A percentile compares a stretch with the other conserved stretches of the same genome.
Evolutionary conservation across 1,139 yeast species (phyloP).

Genomic region (Nadsonia starkeyi-henricii): DNA sequence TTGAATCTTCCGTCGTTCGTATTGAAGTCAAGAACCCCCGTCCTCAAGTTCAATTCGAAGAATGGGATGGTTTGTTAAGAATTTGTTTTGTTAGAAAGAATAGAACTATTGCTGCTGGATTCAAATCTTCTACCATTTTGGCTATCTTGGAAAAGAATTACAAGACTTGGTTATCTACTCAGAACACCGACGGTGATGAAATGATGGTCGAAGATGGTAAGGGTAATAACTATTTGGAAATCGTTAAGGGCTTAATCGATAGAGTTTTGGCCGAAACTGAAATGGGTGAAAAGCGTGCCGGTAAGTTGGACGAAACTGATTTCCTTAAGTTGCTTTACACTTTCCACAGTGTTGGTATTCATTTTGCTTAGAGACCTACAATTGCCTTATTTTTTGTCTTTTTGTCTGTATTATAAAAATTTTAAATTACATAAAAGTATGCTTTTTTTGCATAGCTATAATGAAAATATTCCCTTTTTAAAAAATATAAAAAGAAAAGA

Average conservation of each 20-base stretch:
- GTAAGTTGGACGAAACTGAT: constrained; percentile 90
- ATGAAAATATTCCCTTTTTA: too few relatives aligned
- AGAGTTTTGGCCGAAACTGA: constrained; percentile 59
- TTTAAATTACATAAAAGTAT: too few relatives aligned
- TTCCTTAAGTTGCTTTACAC: constrained; percentile 78
- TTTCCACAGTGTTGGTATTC: constrained; percentile 94
- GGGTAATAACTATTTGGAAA: constrained; percentile 30
- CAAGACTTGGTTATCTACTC: constrained; percentile 57
- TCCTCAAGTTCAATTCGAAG: constrained; percentile 82
- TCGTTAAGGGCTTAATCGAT: constrained; percentile 45
- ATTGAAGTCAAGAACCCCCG: constrained; percentile 85
- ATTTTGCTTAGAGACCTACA: constrained; percentile 54
- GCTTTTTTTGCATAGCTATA: too few relatives aligned
- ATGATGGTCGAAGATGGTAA: constrained; percentile 14
- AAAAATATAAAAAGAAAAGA: too few relatives aligned
- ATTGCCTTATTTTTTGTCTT: too few relatives aligned
- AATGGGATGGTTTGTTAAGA: constrained; percentile 93
- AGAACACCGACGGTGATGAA: constrained; percentile 25
- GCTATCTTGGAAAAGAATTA: constrained; percentile 82
- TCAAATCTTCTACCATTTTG: constrained; percentile 69
- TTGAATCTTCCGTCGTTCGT: constrained; percentile 90
- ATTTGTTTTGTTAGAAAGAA: constrained; percentile 88
- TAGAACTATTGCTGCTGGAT: constrained; percentile 85
- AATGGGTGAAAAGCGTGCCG: constrained; percentile 74
- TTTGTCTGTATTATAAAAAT: too few relatives aligned